These are phyloP conservation scores for Fusarium nurragi DNA, from an alignment of 2,329 filamentous ascomycete species.

Conservation along the genomic window DNA sequence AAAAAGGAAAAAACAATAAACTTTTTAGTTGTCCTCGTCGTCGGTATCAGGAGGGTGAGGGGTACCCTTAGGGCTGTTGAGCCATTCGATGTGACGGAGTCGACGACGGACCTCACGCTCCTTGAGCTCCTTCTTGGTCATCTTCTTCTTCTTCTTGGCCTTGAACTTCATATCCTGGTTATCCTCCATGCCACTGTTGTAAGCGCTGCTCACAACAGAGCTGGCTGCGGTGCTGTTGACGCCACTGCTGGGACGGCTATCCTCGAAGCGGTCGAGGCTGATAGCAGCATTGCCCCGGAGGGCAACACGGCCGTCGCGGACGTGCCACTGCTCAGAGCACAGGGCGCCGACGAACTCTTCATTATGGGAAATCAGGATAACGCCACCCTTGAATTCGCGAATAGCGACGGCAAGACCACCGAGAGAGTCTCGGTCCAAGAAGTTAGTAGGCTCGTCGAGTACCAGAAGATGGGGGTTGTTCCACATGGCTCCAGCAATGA, in stretches of 20 bases:
- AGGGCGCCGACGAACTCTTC: conserved; percentile 98
- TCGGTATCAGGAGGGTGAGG: conserved; percentile 81
- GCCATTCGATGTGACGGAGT: conserved; percentile 85
- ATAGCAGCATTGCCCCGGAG: conserved; percentile 82
- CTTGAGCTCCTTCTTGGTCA: conserved; percentile 96
- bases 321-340: conserved; percentile 96
- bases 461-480: conserved; percentile 98
- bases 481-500: conserved; percentile 96
- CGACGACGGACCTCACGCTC: conserved; percentile 88
- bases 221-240: conserved; percentile 65
- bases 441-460: conserved; percentile 98
- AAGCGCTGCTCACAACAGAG: conserved; percentile 65
- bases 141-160: conserved; percentile 96
- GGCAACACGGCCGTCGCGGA: conserved; percentile 86
- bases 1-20: conserved; percentile 9
- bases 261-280: conserved; percentile 85
- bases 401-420: conserved; percentile 98
- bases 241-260: conserved; percentile 71
- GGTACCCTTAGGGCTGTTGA: conserved; percentile 87
- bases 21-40: conserved; percentile 66
- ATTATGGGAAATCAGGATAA: conserved; percentile 99
- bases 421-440: conserved; percentile 96
- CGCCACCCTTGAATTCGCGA: conserved; percentile 96
- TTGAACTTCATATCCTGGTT: conserved; percentile 85
- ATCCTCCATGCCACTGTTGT: conserved; percentile 87